Conservation (phyloP, 805 yeast species). For the Metschnikowia orientalis region DNA sequence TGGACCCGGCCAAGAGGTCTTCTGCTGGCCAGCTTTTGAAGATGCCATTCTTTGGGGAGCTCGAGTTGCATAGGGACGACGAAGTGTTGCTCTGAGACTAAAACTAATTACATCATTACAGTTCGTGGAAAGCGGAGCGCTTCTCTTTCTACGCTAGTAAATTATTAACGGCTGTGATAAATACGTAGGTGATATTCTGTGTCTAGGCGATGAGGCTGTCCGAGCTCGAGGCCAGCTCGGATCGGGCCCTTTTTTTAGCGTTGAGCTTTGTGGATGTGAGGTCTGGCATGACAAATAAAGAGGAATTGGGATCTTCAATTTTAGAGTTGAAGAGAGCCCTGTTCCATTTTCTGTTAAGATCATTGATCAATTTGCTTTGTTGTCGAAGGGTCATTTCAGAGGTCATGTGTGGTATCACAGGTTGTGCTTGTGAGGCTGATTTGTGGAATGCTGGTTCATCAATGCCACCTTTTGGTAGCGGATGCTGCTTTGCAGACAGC, state of each 20-base stretch:
- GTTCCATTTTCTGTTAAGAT: conserved; percentile 41
- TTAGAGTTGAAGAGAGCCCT: conserved; percentile 18
- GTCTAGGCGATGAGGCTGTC: conserved; percentile 16
- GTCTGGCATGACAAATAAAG: too few relatives aligned
- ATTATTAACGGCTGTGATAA: too few relatives aligned
- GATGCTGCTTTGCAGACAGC: too few relatives aligned
- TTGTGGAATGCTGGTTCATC: too few relatives aligned
- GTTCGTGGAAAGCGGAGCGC: too few relatives aligned
- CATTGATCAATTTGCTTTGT: conserved; percentile 31
- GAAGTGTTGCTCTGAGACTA: conserved; percentile 27
- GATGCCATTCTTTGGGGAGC: conserved; percentile 56
- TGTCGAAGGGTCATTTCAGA: conserved; percentile 18
- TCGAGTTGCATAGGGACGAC: conserved; percentile 27
- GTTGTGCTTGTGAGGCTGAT: conserved; percentile 4
- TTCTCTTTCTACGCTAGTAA: too few relatives aligned
- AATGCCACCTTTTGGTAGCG: too few relatives aligned
- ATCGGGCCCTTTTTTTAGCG: conserved; percentile 15
- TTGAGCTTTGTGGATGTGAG: too few relatives aligned
- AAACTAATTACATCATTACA: too few relatives aligned
- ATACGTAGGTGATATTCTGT: too few relatives aligned
- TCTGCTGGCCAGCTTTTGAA: conserved; percentile 54
- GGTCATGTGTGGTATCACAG: conserved; percentile 5
- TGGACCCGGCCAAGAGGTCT: conserved; percentile 56
- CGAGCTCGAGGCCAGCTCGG: conserved; percentile 19
- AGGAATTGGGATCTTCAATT: not conserved